Base-by-base conservation (phyloP, 495 filamentous ascomycete species). In the Hypoxylon rickii region DNA sequence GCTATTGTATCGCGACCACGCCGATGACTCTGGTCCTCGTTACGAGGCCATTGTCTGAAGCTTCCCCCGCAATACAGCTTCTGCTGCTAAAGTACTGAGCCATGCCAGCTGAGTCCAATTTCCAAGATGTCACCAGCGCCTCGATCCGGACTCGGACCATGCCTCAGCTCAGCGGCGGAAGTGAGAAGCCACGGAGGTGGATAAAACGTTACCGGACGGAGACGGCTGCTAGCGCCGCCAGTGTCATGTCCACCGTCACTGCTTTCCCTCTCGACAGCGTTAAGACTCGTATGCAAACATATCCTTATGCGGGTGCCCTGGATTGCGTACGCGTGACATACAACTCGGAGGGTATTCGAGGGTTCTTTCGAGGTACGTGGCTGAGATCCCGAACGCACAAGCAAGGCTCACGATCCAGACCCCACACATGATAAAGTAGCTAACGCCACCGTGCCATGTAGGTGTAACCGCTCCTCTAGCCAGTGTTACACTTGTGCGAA, bases 401-500 rank as follows among this genome's bases (percentile, higher is more conserved):
- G 29, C 24, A 21, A 42, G 19, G 31, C 21, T 38, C 34, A 10
- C 37, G 15, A 22, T 22, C 45, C 19, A 6, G 17, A 33, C 17
- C 26, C 12, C 11, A n/a, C 42, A 26, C 19, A 40, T n/a, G 13
- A 41, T 53, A 26, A 46, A n/a, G 54, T 64, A 40, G 64, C 70
- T 67, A 58, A 67, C 64, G 43, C 43, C 48, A 44, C 40, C 32
- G 33, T 44, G 36, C 20, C 22, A 37, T 49, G 40, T 59, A 92
- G 89, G 89, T 62, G 84, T 86, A 56, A 80, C 86, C 29, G 88
- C 90, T 41, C 92, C 92, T 24, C 78, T 97, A 66, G 83, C 83
- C 15, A 94, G 89, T 75, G 88, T 97, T 42, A 96, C 92, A 7
- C 79, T 90, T 41, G 92, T 96, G 47, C 85, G 92, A 29, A 94